Conservation (phyloP, 257 asterid genomes). For the Capsicum pubescens region DNA sequence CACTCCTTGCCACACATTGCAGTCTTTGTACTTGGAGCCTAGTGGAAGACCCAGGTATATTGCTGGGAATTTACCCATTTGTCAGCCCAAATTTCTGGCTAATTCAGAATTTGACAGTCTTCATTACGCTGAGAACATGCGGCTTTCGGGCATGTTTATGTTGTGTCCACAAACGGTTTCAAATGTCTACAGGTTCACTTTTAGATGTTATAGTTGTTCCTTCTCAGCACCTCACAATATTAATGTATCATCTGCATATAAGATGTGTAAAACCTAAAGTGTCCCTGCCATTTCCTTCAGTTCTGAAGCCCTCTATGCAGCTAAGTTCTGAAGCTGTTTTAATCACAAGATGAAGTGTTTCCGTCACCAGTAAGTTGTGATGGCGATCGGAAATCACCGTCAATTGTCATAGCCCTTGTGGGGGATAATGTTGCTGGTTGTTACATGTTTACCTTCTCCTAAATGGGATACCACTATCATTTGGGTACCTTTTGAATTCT, state of each 20-base stretch:
- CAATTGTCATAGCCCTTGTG: not conserved
- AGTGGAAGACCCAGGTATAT: constrained; percentile 3
- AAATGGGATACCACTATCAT: not conserved
- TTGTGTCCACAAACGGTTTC: not conserved
- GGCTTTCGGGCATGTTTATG: constrained; percentile 13
- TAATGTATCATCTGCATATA: constrained; percentile 11
- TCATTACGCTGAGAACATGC: not conserved
- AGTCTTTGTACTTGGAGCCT: constrained; percentile 12
- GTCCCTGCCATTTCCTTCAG: constrained; percentile 5
- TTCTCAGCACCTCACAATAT: constrained; percentile 3
- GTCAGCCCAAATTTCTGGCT: not conserved
- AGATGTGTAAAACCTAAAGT: not conserved
- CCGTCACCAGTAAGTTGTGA: not conserved
- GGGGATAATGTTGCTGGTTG: not conserved
- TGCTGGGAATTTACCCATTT: not conserved
- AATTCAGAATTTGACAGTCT: constrained; percentile 16
- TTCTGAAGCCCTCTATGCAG: not conserved
- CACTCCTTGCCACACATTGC: not conserved
- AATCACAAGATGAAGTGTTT: not conserved
- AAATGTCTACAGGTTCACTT: not conserved
- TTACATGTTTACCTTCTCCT: not conserved
- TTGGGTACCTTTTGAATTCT: not conserved
- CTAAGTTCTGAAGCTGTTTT: not conserved
- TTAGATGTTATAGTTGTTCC: constrained; percentile 5
- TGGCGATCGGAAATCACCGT: not conserved